phyloP scores from a whole-genome alignment of 352 stramenopile genomes.

The Phytopythium oedochilum region DNA sequence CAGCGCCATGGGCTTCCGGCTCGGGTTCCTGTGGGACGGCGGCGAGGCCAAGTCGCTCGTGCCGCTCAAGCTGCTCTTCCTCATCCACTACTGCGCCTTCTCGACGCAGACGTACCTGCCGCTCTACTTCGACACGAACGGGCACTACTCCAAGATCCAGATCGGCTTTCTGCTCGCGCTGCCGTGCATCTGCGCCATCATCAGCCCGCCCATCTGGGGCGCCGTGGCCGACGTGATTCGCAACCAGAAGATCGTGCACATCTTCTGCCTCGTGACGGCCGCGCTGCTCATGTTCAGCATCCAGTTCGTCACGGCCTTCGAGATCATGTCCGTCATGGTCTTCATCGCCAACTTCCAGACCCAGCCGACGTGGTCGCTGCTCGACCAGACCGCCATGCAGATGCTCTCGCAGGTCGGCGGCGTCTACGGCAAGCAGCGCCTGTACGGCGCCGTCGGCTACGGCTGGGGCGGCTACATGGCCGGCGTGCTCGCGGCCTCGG shows the following conservation, averaged over 20 bases:
- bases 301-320: constrained; percentile 57
- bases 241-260: constrained; percentile 63
- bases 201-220: constrained; percentile 65
- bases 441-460: constrained; percentile 69
- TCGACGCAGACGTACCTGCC: constrained; percentile 35
- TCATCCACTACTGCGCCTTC: constrained; percentile 66
- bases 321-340: constrained; percentile 66
- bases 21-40: constrained; percentile 49
- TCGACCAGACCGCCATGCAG: constrained; percentile 64
- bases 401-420: constrained; percentile 54
- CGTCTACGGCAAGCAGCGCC: constrained; percentile 74
- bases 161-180: constrained; percentile 68
- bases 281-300: constrained; percentile 66
- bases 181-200: constrained; percentile 63
- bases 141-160: constrained; percentile 68
- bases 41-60: constrained; percentile 55
- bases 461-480: constrained; percentile 61
- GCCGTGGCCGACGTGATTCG: constrained; percentile 51
- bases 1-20: constrained; percentile 18
- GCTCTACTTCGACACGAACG: constrained; percentile 48
- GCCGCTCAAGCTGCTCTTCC: constrained; percentile 69
- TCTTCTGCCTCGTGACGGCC: constrained; percentile 52
- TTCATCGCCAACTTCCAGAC: constrained; percentile 75
- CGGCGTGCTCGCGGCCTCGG: constrained; percentile 48
- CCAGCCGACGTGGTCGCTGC: constrained; percentile 55